A percentile compares a stretch with the other conserved stretches of the same genome.
phyloP scores from a whole-genome alignment of 495 filamentous ascomycete species.

The Talaromyces proteolyticus region DNA sequence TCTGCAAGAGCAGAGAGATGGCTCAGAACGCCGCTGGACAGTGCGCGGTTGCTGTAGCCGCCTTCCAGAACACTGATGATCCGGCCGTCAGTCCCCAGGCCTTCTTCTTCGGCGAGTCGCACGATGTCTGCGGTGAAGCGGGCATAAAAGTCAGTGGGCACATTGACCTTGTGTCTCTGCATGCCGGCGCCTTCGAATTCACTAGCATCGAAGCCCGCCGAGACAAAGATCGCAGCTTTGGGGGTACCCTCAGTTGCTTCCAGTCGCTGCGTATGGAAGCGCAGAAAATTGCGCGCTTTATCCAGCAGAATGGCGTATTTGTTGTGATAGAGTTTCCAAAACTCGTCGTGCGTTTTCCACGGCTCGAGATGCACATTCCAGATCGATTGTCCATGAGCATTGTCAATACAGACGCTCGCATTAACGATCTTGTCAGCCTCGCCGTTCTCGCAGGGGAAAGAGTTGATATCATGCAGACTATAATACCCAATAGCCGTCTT shows the following conservation, averaged over 20 bases:
- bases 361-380: slow-evolving; percentile 94
- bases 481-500: slow-evolving; percentile 90
- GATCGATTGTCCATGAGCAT: slow-evolving; percentile 83
- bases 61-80: slow-evolving; percentile 92
- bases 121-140: slow-evolving; percentile 81
- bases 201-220: slow-evolving; percentile 94
- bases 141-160: slow-evolving; percentile 95
- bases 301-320: slow-evolving; percentile 70
- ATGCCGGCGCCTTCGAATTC: slow-evolving; percentile 88
- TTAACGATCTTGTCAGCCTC: slow-evolving; percentile 86
- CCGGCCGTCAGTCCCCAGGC: slow-evolving; percentile 69
- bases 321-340: slow-evolving; percentile 79
- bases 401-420: slow-evolving; percentile 87
- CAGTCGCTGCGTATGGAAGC: slow-evolving; percentile 58
- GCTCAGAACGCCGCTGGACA: slow-evolving; percentile 81
- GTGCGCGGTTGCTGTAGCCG: slow-evolving; percentile 87
- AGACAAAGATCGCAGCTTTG: slow-evolving; percentile 85
- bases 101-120: slow-evolving; percentile 73
- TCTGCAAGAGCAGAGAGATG: slow-evolving; percentile 75
- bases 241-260: slow-evolving; percentile 49
- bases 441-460: slow-evolving; percentile 87
- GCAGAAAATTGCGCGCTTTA: slow-evolving; percentile 73
- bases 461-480: slow-evolving; percentile 96
- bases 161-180: slow-evolving; percentile 91
- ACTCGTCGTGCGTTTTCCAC: slow-evolving; percentile 76